phyloP scores from a whole-genome alignment of 2,329 filamentous ascomycete genomes.

The Fusarium xylarioides region DNA sequence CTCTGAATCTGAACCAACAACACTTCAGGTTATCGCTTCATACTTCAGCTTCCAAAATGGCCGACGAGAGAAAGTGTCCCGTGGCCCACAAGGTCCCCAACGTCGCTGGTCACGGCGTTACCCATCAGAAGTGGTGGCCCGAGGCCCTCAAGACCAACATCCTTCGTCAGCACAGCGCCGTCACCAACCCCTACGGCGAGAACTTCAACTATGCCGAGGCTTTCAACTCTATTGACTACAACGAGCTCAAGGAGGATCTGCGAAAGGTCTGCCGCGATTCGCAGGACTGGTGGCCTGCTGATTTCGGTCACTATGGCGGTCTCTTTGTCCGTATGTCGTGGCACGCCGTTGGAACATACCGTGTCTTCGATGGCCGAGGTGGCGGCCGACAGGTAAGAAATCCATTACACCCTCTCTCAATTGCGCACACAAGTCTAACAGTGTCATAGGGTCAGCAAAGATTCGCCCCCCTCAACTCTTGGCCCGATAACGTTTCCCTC shows the following conservation, averaged over 20 bases:
- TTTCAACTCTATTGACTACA: slow-evolving; percentile 37
- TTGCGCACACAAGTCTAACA: background rate
- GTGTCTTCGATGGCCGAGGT: slow-evolving; percentile 77
- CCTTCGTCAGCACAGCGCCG: slow-evolving; percentile 21
- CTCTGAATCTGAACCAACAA: slow-evolving; percentile 3
- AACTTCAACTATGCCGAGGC: slow-evolving; percentile 26
- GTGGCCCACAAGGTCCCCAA: slow-evolving; percentile 25
- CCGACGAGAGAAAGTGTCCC: slow-evolving; percentile 29
- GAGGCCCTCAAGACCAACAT: slow-evolving; percentile 34
- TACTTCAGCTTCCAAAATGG: slow-evolving; percentile 15
- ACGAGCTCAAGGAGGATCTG: slow-evolving; percentile 78
- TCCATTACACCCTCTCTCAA: background rate
- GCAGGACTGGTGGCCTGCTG: slow-evolving; percentile 83
- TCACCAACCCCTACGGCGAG: slow-evolving; percentile 29
- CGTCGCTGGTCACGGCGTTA: slow-evolving; percentile 27
- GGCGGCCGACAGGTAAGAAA: slow-evolving; percentile 67
- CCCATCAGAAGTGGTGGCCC: slow-evolving; percentile 28
- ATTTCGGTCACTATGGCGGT: slow-evolving; percentile 84
- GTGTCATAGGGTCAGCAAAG: slow-evolving; percentile 71
- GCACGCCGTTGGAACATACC: slow-evolving; percentile 83
- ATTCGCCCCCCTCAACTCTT: slow-evolving; percentile 83
- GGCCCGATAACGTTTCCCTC: slow-evolving; percentile 81
- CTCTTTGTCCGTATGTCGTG: slow-evolving; percentile 84
- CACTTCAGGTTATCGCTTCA: background rate
- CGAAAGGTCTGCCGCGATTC: slow-evolving; percentile 75